phyloP scores from a whole-genome alignment of 2,329 filamentous ascomycete genomes.

The Reticulascus tulasneorum region DNA sequence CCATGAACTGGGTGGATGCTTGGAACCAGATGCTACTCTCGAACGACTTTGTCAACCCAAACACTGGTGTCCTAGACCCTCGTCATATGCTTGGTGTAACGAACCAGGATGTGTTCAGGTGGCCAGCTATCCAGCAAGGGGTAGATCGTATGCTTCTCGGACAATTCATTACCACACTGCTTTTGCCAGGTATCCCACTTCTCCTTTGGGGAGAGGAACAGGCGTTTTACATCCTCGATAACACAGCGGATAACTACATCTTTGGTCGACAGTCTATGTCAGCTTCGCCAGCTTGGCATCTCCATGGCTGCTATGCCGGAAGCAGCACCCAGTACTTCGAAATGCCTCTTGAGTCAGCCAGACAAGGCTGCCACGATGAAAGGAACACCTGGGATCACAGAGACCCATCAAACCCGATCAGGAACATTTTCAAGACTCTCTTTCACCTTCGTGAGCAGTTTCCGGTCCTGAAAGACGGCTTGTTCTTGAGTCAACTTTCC shows the following conservation, averaged over 20 bases:
- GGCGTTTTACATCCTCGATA: conserved; percentile 60
- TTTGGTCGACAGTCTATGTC: conserved; percentile 62
- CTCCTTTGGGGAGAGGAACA: conserved; percentile 65
- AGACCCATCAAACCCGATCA: conserved; percentile 57
- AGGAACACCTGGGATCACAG: conserved; percentile 56
- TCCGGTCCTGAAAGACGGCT: conserved; percentile 59
- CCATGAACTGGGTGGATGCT: conserved; percentile 36
- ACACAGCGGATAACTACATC: conserved; percentile 60
- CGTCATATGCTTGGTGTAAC: conserved; percentile 62
- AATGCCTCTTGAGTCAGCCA: conserved; percentile 51
- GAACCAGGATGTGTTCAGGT: conserved; percentile 64
- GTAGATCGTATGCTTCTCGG: conserved; percentile 54
- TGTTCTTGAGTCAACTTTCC: conserved; percentile 49
- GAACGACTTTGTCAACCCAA: conserved; percentile 57
- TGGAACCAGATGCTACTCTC: conserved; percentile 55
- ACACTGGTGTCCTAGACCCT: conserved; percentile 58
- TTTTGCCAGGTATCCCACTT: conserved; percentile 59
- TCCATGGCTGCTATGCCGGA: conserved; percentile 60
- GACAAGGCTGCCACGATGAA: conserved; percentile 54
- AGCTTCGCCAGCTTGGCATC: conserved; percentile 58
- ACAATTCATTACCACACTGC: conserved; percentile 54
- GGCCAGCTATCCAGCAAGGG: conserved; percentile 56
- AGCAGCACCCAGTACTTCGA: conserved; percentile 53
- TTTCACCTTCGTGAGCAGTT: conserved; percentile 54
- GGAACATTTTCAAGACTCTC: conserved; percentile 59